Conservation (phyloP, 768 basidiomycete species). For the Boletus reticulatus region DNA sequence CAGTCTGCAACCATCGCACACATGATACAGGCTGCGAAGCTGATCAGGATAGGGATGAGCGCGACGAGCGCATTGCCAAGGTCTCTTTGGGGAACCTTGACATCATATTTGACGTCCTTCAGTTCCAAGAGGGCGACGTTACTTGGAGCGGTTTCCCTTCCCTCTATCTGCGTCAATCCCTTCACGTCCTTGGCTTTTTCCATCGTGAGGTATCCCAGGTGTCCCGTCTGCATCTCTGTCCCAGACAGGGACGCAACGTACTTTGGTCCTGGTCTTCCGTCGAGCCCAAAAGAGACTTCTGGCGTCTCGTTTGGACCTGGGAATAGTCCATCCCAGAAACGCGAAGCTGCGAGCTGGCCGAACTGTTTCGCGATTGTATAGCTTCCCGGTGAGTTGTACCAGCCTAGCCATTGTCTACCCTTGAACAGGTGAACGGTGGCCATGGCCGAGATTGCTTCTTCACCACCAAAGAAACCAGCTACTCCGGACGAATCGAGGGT, state of each 20-base stretch:
- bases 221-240: conserved; percentile 28
- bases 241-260: conserved; percentile 29
- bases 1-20: conserved; percentile 31
- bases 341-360: conserved; percentile 27
- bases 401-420: conserved; percentile 34
- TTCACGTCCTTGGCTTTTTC: conserved; percentile 9
- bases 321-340: conserved; percentile 33
- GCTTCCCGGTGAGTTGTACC: conserved; percentile 38
- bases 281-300: conserved; percentile 28
- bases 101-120: conserved; percentile 20
- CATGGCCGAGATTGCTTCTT: conserved; percentile 39
- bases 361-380: conserved; percentile 33
- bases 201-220: conserved; percentile 29
- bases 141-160: conserved; percentile 18
- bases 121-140: conserved; percentile 23
- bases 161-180: background rate
- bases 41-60: conserved; percentile 17
- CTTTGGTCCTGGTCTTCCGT: conserved; percentile 27
- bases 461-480: conserved; percentile 37
- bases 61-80: conserved; percentile 5
- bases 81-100: too few relatives aligned
- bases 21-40: conserved; percentile 18
- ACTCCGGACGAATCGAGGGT: conserved; percentile 31
- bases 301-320: conserved; percentile 29
- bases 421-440: conserved; percentile 32